Base-by-base conservation (phyloP, 164 flowering plant genomes). In the Vitis cinerea region DNA sequence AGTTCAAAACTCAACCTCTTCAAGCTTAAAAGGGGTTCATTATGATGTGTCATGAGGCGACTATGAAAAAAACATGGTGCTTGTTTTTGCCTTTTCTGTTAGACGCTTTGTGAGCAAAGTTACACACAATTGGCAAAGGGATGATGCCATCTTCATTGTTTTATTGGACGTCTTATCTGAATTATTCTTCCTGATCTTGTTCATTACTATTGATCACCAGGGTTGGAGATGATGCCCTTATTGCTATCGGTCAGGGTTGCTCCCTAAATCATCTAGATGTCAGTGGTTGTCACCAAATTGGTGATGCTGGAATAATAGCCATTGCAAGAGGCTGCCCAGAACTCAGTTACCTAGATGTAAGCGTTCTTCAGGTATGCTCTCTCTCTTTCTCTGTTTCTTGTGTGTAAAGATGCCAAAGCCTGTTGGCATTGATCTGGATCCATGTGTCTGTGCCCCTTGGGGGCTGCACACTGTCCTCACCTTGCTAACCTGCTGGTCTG, bases 281-380 rank as follows among this genome's bases (percentile, higher is more conserved):
- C 52, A 90, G 97, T 82, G 99, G 97, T 57, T 92, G 99, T 68
- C 83, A 86, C 67, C 86, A 77, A 65, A 87, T 94, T 77, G 86
- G 94, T 29, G 94, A 94, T 85, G 89, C 82, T 70, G 99, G 97
- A 75, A 74, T 94, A 30, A 82, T 74, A 57, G 97, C 97, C 50
- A 79, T 94, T 70, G 99, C 97, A 31, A 89, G 86, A 78, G 94
- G 97, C 23, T 89, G 89, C 77, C 94, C 97, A 63, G 65, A 84
- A 63, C 90, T 94, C 59, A 76, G 63, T 71, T 80, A 76, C 74
- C 80, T 94, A 10, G 97, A 94, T 67, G 82, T 83, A 5, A 92
- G 97, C 68, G 92, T 94, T 66, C 95, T 91, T 69, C 91, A 89
- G 97, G 97, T 89, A 27, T 59, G 78, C 3, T 16, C 13, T 66